Evolutionary conservation across 257 asterid species (phyloP).

Genomic region (Sherardia arvensis): DNA sequence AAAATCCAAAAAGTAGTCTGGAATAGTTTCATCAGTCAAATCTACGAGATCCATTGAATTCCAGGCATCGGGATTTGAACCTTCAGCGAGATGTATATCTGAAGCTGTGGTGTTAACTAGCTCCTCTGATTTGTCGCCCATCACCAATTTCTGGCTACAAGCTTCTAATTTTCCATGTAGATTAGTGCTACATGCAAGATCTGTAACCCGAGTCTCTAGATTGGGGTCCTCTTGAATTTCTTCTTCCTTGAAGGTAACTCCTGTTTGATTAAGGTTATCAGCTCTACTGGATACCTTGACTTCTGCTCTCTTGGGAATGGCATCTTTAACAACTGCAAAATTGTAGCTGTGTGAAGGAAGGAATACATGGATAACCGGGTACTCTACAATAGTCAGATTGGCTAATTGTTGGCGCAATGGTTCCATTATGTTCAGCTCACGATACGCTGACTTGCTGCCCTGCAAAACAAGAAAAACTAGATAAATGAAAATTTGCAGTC

Average conservation of each 20-base stretch:
- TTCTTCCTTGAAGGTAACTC: slow-evolving; percentile 64
- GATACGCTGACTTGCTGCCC: slow-evolving; percentile 56
- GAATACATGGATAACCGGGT: slow-evolving; percentile 68
- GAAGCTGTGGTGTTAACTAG: slow-evolving; percentile 11
- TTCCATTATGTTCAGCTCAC: slow-evolving; percentile 37
- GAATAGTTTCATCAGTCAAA: slow-evolving; percentile 18
- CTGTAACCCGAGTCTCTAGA: slow-evolving; percentile 36
- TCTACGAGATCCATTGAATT: slow-evolving; percentile 23
- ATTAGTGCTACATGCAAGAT: slow-evolving; percentile 26
- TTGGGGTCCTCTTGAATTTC: slow-evolving; percentile 46
- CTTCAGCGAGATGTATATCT: slow-evolving; percentile 8
- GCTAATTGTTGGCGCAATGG: slow-evolving; percentile 63
- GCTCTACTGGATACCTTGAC: slow-evolving; percentile 21
- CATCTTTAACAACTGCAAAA: slow-evolving; percentile 43
- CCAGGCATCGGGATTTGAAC: not conserved
- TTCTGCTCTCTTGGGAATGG: slow-evolving; percentile 19
- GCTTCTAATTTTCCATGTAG: not conserved
- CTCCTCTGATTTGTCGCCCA: slow-evolving; percentile 12
- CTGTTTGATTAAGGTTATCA: slow-evolving; percentile 32
- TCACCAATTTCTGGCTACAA: slow-evolving; percentile 5
- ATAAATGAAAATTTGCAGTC: not conserved
- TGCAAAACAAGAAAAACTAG: slow-evolving; percentile 19
- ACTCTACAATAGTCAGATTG: slow-evolving; percentile 51
- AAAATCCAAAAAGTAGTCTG: slow-evolving; percentile 33
- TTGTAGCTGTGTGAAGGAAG: slow-evolving; percentile 62